phyloP scores from a whole-genome alignment of 192 early-diverging fungal species.

The Allomyces macrogynus region DNA sequence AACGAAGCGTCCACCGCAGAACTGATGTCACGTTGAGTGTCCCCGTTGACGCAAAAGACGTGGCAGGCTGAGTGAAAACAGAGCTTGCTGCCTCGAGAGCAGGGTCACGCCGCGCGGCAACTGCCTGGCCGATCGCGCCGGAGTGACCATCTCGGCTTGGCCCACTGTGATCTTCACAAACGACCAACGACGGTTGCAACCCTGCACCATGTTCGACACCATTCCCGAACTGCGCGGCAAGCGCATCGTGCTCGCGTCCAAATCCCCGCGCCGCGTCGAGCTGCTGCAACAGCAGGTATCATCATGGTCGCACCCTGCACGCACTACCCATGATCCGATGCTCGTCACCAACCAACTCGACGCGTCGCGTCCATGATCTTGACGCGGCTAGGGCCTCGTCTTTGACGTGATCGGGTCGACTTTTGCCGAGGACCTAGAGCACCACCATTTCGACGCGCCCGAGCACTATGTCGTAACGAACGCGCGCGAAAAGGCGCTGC shows the following conservation, averaged over 20 bases:
- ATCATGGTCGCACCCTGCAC: neutral
- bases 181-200: neutral
- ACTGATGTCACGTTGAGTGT: no score
- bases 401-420: conserved; percentile 46
- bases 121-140: no score
- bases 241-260: conserved; percentile 52
- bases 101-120: no score
- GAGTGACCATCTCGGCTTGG: no score
- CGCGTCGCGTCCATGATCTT: conserved; percentile 3
- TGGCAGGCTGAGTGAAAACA: no score
- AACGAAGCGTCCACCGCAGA: no score
- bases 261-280: conserved; percentile 58
- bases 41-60: no score
- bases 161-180: no score
- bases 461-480: conserved; percentile 51
- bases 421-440: conserved; percentile 62
- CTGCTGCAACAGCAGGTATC: conserved; percentile 30
- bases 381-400: conserved; percentile 26
- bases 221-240: conserved; percentile 1
- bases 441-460: conserved; percentile 28
- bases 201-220: neutral
- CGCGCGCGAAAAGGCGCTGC: conserved; percentile 43
- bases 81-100: no score
- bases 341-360: neutral
- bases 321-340: conserved; percentile 1